These are phyloP conservation scores for Ceratobasidium sp. DNA, from an alignment of 1,284 basidiomycete species.

Conservation along the genomic window DNA sequence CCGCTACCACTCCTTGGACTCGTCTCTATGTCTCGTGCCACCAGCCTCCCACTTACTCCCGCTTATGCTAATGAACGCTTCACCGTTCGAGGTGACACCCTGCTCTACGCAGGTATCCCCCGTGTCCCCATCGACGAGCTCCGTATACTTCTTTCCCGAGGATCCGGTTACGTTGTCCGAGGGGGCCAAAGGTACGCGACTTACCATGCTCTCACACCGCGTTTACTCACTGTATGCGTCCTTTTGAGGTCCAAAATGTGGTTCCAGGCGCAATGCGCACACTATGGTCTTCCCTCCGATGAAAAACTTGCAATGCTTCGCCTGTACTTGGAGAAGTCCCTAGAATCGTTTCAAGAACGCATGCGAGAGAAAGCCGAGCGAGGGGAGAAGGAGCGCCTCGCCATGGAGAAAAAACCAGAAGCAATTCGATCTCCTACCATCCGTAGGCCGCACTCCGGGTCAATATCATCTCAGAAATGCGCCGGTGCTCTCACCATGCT, in stretches of 20 bases:
- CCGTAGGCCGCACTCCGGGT: not conserved
- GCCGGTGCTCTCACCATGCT: not conserved
- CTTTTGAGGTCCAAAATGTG: not conserved
- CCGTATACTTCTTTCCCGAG: constrained; percentile 3
- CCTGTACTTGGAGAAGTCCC: constrained; percentile 1
- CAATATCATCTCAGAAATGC: not conserved
- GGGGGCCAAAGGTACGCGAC: constrained; percentile 1
- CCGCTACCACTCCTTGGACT: not conserved
- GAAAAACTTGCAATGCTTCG: constrained; percentile 11
- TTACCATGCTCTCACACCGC: not conserved
- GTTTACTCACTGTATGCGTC: constrained; percentile 16
- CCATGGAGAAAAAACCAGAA: not conserved
- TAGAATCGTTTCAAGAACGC: not conserved
- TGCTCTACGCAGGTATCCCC: constrained; percentile 2
- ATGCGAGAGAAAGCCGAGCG: constrained; percentile 7
- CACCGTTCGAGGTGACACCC: not conserved
- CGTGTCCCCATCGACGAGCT: constrained; percentile 4
- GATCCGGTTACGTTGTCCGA: constrained; percentile 6
- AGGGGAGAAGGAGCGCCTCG: constrained; percentile 2
- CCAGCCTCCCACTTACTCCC: not conserved
- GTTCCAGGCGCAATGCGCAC: constrained; percentile 32
- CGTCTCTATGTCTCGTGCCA: constrained; percentile 3
- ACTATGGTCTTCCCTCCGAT: constrained; percentile 12
- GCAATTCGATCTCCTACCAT: not conserved
- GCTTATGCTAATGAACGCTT: not conserved